phyloP scores from a whole-genome alignment of 176 grass and related monocot genomes.

The Triticum urartu region DNA sequence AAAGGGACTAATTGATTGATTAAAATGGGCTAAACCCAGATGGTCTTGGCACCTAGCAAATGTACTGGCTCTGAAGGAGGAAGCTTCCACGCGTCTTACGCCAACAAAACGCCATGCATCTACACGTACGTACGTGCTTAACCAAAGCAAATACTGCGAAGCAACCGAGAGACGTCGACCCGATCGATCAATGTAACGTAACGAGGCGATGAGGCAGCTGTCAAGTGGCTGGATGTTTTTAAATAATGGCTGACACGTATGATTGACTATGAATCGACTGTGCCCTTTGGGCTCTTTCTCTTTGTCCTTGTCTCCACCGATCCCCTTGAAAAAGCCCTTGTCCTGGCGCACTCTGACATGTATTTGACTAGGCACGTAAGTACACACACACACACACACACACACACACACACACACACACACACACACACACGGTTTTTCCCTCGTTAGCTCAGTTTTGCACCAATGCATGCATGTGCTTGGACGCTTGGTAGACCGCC shows the following conservation, averaged over 20 bases:
- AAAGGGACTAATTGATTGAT: neutral
- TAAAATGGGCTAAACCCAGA: neutral
- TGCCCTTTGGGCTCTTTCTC: neutral
- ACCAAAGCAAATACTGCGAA: neutral
- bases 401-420: no score
- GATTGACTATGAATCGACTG: neutral
- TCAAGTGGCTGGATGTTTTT: neutral
- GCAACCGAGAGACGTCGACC: neutral
- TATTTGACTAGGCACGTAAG: neutral
- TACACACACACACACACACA: no score
- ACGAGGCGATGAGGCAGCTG: neutral
- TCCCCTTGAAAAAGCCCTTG: neutral
- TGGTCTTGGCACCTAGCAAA: neutral
- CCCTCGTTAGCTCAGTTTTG: neutral
- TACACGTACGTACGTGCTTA: neutral
- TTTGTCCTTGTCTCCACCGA: neutral
- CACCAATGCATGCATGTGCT: neutral
- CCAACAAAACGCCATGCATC: neutral
- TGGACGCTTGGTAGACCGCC: neutral
- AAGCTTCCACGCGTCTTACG: conserved; percentile 4
- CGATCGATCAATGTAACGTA: neutral
- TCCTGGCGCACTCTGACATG: neutral
- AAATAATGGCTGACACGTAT: neutral
- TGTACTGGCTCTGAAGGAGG: neutral
- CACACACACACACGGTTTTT: neutral